Evolutionary conservation across 257 asterid genomes (phyloP), one percentile per base, ranked within the genome.

Genomic region (Ehretia macrophylla): DNA sequence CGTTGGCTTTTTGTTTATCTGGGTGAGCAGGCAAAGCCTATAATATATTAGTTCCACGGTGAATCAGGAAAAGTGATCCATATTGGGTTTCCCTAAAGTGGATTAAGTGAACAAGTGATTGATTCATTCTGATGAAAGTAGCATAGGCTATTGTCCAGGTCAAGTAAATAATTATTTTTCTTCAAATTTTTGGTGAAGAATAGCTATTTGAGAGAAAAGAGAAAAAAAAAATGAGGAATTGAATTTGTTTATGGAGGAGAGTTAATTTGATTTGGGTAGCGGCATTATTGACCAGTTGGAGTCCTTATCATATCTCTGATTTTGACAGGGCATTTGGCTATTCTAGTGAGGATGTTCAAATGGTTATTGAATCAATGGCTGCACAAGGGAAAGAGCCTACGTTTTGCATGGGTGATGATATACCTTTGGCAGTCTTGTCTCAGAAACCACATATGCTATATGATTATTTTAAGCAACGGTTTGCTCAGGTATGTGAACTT

Each of bases 371-470:
- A 82, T 68, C 94, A 61, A 93, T 93, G 99, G 99, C 99, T 69
- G 57, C 96, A 70, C 99, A 93, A 75, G 99, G 96, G 68, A 93
- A 89, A 85, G 99, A 93, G 78, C 96, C 99, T 70, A 92, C 99
- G n/a, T 92, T 92, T 67, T 92, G 99, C 80, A 92, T 92, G 99
- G 99, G 99, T 63, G 99, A 88, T 63, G 99, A 92, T 80, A 88
- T 84, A 72, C 99, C 99, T 8, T 77, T 92, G 83, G 99, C 99
- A 68, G 87, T 83, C 32, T 77, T 92, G 67, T 92, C 99, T 52
- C 77, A 71, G 60, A 84, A 80, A 78, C 83, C 99, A 1, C 99
- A 92, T 72, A 84, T 92, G 96, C 78, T 92, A 20, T 92, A 74
- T 67, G 99, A 92, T 76, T 92, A 92, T 72, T 92, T 92, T 81